phyloP scores from a whole-genome alignment of 106 monocot species.

The Vanilla planifolia region DNA sequence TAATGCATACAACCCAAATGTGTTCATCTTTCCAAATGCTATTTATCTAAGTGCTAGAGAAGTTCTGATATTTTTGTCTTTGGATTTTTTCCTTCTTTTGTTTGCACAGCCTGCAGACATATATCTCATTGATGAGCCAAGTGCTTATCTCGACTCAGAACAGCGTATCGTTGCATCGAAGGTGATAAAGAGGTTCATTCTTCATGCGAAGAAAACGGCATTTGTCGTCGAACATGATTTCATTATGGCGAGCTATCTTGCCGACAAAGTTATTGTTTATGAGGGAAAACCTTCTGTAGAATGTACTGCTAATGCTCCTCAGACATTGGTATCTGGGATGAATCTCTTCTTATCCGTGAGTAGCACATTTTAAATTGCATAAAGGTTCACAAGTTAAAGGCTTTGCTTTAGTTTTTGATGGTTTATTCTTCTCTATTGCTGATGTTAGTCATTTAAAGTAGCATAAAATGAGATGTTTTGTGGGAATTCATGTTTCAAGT shows the following conservation, averaged over 20 bases:
- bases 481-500: too few species aligned
- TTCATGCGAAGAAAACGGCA: conserved; percentile 97
- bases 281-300: conserved; percentile 86
- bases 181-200: conserved; percentile 96
- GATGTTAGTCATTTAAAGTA: too few species aligned
- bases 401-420: too few species aligned
- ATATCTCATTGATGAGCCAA: conserved; percentile 98
- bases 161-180: conserved; percentile 96
- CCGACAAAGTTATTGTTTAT: conserved; percentile 92
- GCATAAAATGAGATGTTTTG: too few species aligned
- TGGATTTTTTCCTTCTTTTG: too few species aligned
- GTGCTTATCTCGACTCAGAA: conserved; percentile 96
- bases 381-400: too few species aligned
- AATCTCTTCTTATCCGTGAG: conserved; percentile 94
- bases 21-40: too few species aligned
- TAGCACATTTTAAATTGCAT: conserved; percentile 2
- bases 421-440: too few species aligned
- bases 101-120: conserved; percentile 88
- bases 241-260: conserved; percentile 97
- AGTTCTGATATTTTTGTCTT: too few species aligned
- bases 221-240: conserved; percentile 98
- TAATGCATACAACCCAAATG: too few species aligned
- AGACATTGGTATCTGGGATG: conserved; percentile 94
- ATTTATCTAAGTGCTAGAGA: too few species aligned
- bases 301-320: conserved; percentile 79